Evolutionary conservation across 768 basidiomycete genomes (phyloP).

Genomic region (Russula sp.): DNA sequence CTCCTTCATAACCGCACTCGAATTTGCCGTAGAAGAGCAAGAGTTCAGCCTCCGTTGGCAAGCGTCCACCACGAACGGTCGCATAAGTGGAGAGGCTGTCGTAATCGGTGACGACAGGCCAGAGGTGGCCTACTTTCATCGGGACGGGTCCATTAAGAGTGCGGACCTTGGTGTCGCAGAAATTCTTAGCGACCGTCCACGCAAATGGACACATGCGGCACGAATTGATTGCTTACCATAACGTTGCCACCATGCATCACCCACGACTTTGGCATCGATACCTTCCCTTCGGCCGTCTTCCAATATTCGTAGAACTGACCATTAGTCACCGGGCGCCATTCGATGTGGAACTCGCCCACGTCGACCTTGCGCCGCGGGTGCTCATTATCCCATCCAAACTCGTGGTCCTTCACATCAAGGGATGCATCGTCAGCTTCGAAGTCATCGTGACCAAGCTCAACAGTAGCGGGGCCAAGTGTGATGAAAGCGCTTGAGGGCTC

Average conservation of each 20-base stretch:
- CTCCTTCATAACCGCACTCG: slow-evolving; percentile 64
- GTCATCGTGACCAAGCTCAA: slow-evolving; percentile 81
- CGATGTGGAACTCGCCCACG: slow-evolving; percentile 66
- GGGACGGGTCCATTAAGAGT: slow-evolving; percentile 82
- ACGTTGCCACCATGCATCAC: slow-evolving; percentile 43
- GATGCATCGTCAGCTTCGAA: slow-evolving; percentile 56
- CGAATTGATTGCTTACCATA: slow-evolving; percentile 33
- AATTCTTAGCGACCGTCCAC: not conserved
- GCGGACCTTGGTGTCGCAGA: slow-evolving; percentile 44
- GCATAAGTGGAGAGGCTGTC: slow-evolving; percentile 76
- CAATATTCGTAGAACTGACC: slow-evolving; percentile 75
- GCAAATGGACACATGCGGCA: too few species aligned
- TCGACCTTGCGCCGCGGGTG: slow-evolving; percentile 54
- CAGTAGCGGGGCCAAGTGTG: slow-evolving; percentile 46
- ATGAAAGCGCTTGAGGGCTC: slow-evolving; percentile 39
- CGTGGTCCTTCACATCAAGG: slow-evolving; percentile 40
- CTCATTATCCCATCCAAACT: slow-evolving; percentile 96
- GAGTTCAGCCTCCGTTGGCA: slow-evolving; percentile 88
- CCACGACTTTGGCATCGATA: slow-evolving; percentile 70
- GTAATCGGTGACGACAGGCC: slow-evolving; percentile 82
- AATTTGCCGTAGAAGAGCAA: slow-evolving; percentile 71
- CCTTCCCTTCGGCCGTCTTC: slow-evolving; percentile 36
- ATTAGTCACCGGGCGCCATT: slow-evolving; percentile 84
- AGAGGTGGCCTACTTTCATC: slow-evolving; percentile 68
- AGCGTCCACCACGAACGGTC: slow-evolving; percentile 78